Evolutionary conservation across 139 green algal genomes (phyloP).

Genomic region (Desmodesmus armatus): DNA sequence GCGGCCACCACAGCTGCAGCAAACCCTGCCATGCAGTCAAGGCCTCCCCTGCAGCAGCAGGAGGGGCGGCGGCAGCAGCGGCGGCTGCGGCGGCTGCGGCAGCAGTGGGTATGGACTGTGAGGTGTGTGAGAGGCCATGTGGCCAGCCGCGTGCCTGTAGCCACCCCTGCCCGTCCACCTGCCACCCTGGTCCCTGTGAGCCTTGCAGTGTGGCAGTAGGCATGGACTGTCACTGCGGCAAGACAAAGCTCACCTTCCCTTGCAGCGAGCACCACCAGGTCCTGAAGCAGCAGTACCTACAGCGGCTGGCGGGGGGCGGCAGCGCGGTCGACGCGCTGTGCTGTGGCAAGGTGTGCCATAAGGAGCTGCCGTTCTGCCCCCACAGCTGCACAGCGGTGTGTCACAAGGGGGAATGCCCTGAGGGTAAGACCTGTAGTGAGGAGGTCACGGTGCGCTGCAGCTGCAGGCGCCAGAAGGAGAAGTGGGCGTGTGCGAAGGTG

Average conservation of each 20-base stretch:
- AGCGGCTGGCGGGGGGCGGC: neutral
- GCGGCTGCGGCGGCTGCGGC: neutral
- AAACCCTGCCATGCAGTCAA: constrained; percentile 66
- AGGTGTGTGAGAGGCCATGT: constrained; percentile 64
- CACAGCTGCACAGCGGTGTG: constrained; percentile 73
- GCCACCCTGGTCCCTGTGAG: constrained; percentile 65
- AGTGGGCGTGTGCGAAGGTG: constrained; percentile 70
- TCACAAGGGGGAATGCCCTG: constrained; percentile 73
- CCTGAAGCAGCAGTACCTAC: neutral
- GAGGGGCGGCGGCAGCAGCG: neutral
- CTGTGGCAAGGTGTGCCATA: constrained; percentile 75
- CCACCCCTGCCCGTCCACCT: constrained; percentile 71
- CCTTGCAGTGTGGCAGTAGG: constrained; percentile 36
- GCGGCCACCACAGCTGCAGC: constrained; percentile 76
- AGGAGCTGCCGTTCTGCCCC: constrained; percentile 64
- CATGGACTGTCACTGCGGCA: constrained; percentile 72
- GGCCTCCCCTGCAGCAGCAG: neutral
- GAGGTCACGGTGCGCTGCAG: constrained; percentile 76
- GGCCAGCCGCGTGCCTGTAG: constrained; percentile 52
- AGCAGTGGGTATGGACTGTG: constrained; percentile 41
- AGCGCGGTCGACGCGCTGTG: constrained; percentile 47
- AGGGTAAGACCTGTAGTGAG: constrained; percentile 53
- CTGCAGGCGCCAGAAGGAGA: constrained; percentile 73
- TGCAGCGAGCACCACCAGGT: constrained; percentile 57
- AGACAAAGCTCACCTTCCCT: constrained; percentile 65